These are phyloP conservation scores for Cystobasidium onofrii DNA, from an alignment of 768 basidiomycete species.

Conservation along the genomic window DNA sequence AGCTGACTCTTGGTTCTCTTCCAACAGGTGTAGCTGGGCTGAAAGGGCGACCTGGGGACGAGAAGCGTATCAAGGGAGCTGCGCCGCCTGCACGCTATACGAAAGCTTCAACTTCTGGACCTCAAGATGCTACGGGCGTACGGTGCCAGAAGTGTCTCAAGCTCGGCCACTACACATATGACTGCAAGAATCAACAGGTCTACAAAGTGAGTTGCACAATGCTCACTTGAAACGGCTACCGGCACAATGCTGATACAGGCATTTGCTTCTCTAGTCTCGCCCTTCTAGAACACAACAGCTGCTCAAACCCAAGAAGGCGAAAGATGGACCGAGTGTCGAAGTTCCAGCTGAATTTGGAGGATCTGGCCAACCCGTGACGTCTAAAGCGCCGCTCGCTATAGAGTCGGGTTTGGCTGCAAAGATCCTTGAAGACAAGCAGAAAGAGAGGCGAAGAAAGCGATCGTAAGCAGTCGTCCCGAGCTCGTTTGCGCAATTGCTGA, in stretches of 20 bases:
- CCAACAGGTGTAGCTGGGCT: background rate
- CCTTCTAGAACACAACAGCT: slow-evolving; percentile 80
- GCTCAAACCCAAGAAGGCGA: slow-evolving; percentile 64
- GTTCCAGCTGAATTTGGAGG: slow-evolving; percentile 72
- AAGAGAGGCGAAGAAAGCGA: slow-evolving; percentile 2
- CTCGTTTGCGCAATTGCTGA: background rate
- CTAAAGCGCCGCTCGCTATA: slow-evolving; percentile 14
- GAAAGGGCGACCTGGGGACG: background rate
- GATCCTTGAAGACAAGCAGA: slow-evolving; percentile 29
- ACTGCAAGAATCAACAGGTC: slow-evolving; percentile 72
- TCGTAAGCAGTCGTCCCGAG: background rate
- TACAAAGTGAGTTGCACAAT: slow-evolving; percentile 51
- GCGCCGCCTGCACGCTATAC: slow-evolving; percentile 20
- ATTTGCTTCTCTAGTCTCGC: slow-evolving; percentile 50
- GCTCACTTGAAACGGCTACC: background rate
- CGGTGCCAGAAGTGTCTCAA: slow-evolving; percentile 30
- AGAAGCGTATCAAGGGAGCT: slow-evolving; percentile 13
- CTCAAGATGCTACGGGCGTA: slow-evolving; percentile 11
- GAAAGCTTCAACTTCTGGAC: slow-evolving; percentile 11
- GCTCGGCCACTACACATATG: slow-evolving; percentile 78
- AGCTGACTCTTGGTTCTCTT: background rate
- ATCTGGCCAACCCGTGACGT: slow-evolving; percentile 19
- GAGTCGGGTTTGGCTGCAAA: slow-evolving; percentile 14
- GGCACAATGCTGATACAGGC: too few species aligned
- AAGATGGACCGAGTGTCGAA: slow-evolving; percentile 68